Conservation (phyloP, 1,139 yeast genomes). For the Scheffersomyces segobiensis region DNA sequence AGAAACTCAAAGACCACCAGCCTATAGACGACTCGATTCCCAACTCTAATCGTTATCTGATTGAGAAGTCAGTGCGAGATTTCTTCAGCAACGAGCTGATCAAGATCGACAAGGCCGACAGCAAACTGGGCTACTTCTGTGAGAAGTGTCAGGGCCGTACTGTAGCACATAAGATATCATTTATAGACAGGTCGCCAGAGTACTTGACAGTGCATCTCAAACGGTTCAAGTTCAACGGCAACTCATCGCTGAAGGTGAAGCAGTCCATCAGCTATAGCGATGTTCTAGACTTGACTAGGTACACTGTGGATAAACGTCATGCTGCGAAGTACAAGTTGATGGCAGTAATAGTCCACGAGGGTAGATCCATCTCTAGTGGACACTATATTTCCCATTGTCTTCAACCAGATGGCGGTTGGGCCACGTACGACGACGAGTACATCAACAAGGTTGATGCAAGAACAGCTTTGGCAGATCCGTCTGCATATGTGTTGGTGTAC, state of each 20-base stretch:
- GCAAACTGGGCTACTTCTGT: constrained; percentile 73
- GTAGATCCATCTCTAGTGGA: constrained; percentile 88
- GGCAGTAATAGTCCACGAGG: constrained; percentile 93
- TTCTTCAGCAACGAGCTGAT: constrained; percentile 81
- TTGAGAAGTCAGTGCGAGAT: constrained; percentile 73
- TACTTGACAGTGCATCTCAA: constrained; percentile 83
- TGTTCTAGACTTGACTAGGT: constrained; percentile 69
- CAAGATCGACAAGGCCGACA: constrained; percentile 62
- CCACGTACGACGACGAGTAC: constrained; percentile 90
- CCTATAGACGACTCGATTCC: constrained; percentile 3
- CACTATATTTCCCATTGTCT: constrained; percentile 90
- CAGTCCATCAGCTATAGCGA: constrained; percentile 82
- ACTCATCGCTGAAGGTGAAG: constrained; percentile 76
- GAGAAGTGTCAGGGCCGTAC: constrained; percentile 81
- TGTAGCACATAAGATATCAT: constrained; percentile 72
- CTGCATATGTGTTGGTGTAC: constrained; percentile 87
- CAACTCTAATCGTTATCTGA: constrained; percentile 48
- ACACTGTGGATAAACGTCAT: constrained; percentile 43
- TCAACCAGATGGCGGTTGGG: constrained; percentile 92
- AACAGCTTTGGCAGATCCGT: constrained; percentile 76
- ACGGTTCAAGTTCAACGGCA: constrained; percentile 84
- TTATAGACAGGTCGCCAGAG: constrained; percentile 84
- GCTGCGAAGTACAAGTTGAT: constrained; percentile 70
- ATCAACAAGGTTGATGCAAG: constrained; percentile 72
- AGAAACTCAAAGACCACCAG: constrained; percentile 28